Conservation (phyloP, 2,329 filamentous ascomycete genomes). For the Fusarium multiceps region DNA sequence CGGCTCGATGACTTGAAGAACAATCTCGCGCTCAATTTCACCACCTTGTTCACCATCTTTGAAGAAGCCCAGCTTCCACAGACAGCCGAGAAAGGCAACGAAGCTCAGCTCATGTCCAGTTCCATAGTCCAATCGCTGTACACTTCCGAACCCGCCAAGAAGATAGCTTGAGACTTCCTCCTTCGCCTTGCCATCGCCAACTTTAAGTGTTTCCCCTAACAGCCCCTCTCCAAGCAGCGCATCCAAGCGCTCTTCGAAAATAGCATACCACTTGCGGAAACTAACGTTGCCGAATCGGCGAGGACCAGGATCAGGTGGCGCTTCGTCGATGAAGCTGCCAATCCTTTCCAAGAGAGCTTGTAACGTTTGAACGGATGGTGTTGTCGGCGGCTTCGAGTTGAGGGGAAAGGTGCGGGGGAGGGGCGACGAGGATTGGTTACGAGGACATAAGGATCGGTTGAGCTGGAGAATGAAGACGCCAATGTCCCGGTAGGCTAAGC, state of each 20-base stretch:
- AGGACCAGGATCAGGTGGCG: constrained; percentile 86
- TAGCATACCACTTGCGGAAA: constrained; percentile 84
- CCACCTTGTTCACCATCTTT: constrained; percentile 62
- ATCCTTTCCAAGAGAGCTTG: constrained; percentile 74
- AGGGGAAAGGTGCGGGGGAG: constrained; percentile 56
- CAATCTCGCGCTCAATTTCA: constrained; percentile 79
- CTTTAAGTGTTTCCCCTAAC: constrained; percentile 47
- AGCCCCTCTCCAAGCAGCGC: constrained; percentile 46
- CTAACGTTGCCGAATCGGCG: constrained; percentile 92
- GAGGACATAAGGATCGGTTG: constrained; percentile 85
- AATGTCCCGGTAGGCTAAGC: constrained; percentile 87
- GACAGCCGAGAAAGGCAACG: constrained; percentile 84
- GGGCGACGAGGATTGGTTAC: constrained; percentile 56
- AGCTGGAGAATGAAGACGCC: constrained; percentile 89
- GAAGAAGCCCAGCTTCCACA: constrained; percentile 93
- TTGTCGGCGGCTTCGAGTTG: constrained; percentile 55
- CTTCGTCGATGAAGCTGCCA: constrained; percentile 76
- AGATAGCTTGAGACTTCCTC: constrained; percentile 83
- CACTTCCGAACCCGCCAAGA: constrained; percentile 85
- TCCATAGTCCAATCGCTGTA: constrained; percentile 92
- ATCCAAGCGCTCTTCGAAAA: constrained; percentile 71
- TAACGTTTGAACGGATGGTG: constrained; percentile 70
- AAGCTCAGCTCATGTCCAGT: constrained; percentile 97
- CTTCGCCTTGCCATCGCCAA: constrained; percentile 59
- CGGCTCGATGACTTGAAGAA: constrained; percentile 85